Evolutionary conservation across 2,329 filamentous ascomycete genomes (phyloP), one percentile per base, ranked within the genome.

Genomic region (Aspergillus ibericus): DNA sequence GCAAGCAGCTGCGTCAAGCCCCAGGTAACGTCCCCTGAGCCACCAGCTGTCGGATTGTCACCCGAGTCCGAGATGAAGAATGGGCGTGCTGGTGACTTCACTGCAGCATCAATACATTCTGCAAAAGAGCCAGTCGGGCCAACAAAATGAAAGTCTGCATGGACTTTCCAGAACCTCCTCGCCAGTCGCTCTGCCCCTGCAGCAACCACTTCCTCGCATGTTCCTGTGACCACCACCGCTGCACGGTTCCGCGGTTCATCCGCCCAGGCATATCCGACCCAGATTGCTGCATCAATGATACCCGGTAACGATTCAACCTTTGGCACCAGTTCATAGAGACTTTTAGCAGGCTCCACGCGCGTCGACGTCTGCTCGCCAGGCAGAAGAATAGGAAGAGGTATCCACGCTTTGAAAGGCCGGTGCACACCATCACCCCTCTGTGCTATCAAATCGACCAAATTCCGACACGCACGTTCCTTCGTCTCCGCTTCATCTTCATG

Each of bases 211-310:
- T 66, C 60, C 51, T 74, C 61, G 46, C 82, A 74, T 81, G 81
- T 83, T 10, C 82, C 82, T 0, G 81, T 83, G 0, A 81, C 80
- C 4, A 83, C 75, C 3, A 83, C 75, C 2, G 70, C 78, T 0
- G 81, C 82, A 6, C 79, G 75, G 58, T 83, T 82, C 18, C 82
- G 75, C 20, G 80, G 80, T 65, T 83, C 82, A 59, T 84, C 82
- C 0, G 82, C 82, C 82, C 82, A 84, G 0, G 82, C 78, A 61
- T 84, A 84, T 2, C 82, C 82, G 0, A 84, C 82, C 82, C 82
- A 84, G 27, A 84, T 76, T 0, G 81, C 80, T 0, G 81, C 82
- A 63, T 84, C 82, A 12, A 83, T 68, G 1, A 84, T 71, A 0
- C 77, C 78, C 0, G 74, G 63, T 8, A 61, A 59, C 0, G 71